Percentiles rank a stretch among this genome's conserved stretches.
These are phyloP conservation scores for Hypoxylon rickii DNA, from an alignment of 495 filamentous ascomycete genomes.

Conservation along the genomic window DNA sequence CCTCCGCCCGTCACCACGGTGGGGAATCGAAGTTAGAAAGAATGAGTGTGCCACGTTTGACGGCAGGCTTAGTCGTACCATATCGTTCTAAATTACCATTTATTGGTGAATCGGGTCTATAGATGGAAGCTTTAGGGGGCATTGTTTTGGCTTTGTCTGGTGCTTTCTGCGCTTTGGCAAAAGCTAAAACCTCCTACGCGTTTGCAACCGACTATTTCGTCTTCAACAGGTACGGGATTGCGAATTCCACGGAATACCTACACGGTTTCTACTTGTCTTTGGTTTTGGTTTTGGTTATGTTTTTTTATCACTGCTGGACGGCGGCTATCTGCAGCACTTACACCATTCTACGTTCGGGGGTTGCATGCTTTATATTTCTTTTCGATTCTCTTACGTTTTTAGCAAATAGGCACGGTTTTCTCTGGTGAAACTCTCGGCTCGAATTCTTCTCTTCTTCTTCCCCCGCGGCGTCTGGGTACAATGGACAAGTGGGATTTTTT, in stretches of 20 bases:
- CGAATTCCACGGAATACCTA: conserved; percentile 30
- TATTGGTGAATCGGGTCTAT: conserved; percentile 12
- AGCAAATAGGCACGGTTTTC: conserved; percentile 7
- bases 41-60: conserved; percentile 21
- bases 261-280: conserved; percentile 11
- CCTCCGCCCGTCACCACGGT: conserved; percentile 39
- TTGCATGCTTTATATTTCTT: too few relatives aligned
- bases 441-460: conserved; percentile 8
- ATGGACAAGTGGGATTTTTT: conserved; percentile 17
- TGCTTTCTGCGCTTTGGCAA: conserved; percentile 7
- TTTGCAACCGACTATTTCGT: conserved; percentile 12
- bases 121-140: conserved; percentile 16
- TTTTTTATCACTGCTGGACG: conserved; percentile 24
- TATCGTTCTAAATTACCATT: conserved; percentile 5
- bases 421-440: background rate
- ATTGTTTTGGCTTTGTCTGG: conserved; percentile 8
- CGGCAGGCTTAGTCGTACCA: conserved; percentile 15
- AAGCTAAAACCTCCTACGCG: conserved; percentile 9
- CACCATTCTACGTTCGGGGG: too few relatives aligned
- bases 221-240: conserved; percentile 14
- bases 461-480: conserved; percentile 28
- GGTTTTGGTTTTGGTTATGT: too few relatives aligned
- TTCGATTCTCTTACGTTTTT: conserved; percentile 8
- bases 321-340: conserved; percentile 21
- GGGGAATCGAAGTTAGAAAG: conserved; percentile 34